A percentile compares a stretch with the other conserved stretches of the same genome.
Conservation (phyloP, 257 asterid genomes). For the Sherardia arvensis region DNA sequence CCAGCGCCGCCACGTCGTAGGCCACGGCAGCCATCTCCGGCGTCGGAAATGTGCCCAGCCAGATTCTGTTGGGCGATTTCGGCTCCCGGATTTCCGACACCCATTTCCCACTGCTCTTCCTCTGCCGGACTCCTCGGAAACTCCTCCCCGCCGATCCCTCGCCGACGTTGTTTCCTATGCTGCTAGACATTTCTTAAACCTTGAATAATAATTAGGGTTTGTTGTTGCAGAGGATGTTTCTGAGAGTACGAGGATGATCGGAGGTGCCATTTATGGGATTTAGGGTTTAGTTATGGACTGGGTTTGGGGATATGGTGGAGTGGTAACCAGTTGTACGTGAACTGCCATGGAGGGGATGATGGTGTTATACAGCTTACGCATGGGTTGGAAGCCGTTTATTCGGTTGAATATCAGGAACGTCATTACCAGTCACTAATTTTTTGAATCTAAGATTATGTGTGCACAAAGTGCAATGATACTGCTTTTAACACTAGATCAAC, state of each 20-base stretch:
- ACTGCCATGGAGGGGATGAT: slow-evolving; percentile 31
- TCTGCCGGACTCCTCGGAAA: slow-evolving; percentile 51
- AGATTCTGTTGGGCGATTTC: slow-evolving; percentile 38
- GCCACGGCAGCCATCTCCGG: slow-evolving; percentile 58
- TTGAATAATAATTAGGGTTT: neutral
- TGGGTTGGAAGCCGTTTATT: slow-evolving; percentile 39
- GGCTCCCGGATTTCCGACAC: slow-evolving; percentile 57
- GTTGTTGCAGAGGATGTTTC: neutral
- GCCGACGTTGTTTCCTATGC: slow-evolving; percentile 11
- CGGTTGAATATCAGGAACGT: slow-evolving; percentile 10
- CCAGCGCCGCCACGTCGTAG: slow-evolving; percentile 42
- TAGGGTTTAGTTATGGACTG: slow-evolving; percentile 4
- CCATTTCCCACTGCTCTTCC: slow-evolving; percentile 48
- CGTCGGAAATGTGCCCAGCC: slow-evolving; percentile 40
- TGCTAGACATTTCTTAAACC: slow-evolving; percentile 23
- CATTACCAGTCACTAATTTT: slow-evolving; percentile 6
- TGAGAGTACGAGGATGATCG: slow-evolving; percentile 14
- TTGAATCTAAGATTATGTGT: slow-evolving; percentile 5
- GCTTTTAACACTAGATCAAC: neutral
- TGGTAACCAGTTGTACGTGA: slow-evolving; percentile 41
- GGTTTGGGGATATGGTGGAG: slow-evolving; percentile 13
- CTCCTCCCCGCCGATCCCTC: slow-evolving; percentile 21
- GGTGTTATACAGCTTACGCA: slow-evolving; percentile 41
- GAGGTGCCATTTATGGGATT: slow-evolving; percentile 42
- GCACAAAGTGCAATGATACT: neutral